Percentiles rank a stretch among this genome's conserved stretches.
Evolutionary conservation across 768 basidiomycete genomes (phyloP).

Genomic region (Lactifluus echinatus): DNA sequence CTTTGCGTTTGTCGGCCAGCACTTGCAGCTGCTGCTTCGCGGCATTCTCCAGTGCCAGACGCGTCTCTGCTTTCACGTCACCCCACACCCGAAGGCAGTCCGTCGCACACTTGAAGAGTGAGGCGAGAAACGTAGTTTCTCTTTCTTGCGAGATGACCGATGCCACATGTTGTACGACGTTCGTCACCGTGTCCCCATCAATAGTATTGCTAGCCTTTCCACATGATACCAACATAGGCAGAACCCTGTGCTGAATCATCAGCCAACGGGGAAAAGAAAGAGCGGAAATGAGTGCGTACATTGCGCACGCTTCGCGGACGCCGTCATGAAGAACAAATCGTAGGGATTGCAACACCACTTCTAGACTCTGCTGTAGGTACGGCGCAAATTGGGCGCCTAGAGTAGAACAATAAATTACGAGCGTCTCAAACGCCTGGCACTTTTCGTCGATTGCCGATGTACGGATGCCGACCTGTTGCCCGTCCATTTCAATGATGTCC

Average conservation of each 20-base stretch:
- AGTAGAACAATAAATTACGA: constrained; percentile 70
- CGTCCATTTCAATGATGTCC: constrained; percentile 73
- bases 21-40: constrained; percentile 62
- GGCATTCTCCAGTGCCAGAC: constrained; percentile 51
- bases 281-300: constrained; percentile 39
- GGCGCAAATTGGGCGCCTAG: constrained; percentile 60
- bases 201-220: constrained; percentile 47
- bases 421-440: constrained; percentile 81
- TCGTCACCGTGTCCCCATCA: constrained; percentile 41
- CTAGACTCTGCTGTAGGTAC: constrained; percentile 61
- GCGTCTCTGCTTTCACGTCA: constrained; percentile 42
- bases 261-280: not conserved
- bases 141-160: constrained; percentile 57
- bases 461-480: constrained; percentile 65
- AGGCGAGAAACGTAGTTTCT: constrained; percentile 70
- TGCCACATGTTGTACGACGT: constrained; percentile 53
- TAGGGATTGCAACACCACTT: constrained; percentile 62
- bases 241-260: constrained; percentile 37
- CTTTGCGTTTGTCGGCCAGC: constrained; percentile 60
- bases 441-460: constrained; percentile 81
- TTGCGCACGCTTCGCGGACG: constrained; percentile 66
- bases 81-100: constrained; percentile 55
- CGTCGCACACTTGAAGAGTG: constrained; percentile 61
- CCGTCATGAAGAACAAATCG: constrained; percentile 81
- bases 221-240: constrained; percentile 61